Evolutionary conservation across 345 rosid species (phyloP).

Genomic region (Erodium maritimum): DNA sequence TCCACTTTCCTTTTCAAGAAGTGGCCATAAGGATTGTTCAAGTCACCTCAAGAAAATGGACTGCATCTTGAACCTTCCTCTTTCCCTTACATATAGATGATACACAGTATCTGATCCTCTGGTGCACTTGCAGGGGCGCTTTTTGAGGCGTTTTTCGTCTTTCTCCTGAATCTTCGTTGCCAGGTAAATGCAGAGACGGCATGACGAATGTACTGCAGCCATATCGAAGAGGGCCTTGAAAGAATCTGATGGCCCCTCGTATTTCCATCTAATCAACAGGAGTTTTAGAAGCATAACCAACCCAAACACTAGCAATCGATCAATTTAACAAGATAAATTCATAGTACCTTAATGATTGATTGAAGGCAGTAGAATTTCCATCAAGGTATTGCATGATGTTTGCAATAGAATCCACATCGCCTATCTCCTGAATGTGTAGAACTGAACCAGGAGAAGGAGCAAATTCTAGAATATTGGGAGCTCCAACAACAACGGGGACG

Average conservation of each 20-base stretch:
- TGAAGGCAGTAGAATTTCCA: constrained; percentile 57
- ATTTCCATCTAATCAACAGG: constrained; percentile 64
- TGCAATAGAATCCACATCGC: constrained; percentile 52
- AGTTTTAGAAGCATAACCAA: not conserved
- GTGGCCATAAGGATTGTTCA: not conserved
- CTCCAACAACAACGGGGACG: constrained; percentile 82
- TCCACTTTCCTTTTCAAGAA: not conserved
- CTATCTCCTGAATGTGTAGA: constrained; percentile 52
- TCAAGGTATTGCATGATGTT: constrained; percentile 66
- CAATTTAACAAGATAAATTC: not conserved
- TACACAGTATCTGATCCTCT: constrained; percentile 53
- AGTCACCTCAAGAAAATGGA: constrained; percentile 75
- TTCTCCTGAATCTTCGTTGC: constrained; percentile 57
- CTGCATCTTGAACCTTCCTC: constrained; percentile 78
- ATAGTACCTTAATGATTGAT: constrained; percentile 55
- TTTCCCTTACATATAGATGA: constrained; percentile 73
- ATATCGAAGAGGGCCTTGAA: constrained; percentile 95
- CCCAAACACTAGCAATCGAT: not conserved
- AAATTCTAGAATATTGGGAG: constrained; percentile 85
- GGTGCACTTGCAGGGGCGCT: constrained; percentile 77
- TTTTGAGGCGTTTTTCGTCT: constrained; percentile 61
- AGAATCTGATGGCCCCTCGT: constrained; percentile 86
- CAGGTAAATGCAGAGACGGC: constrained; percentile 87
- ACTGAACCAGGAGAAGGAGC: constrained; percentile 54
- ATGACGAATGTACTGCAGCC: constrained; percentile 97